Evolutionary conservation across 2,329 filamentous ascomycete genomes (phyloP).

Genomic region (Phaeophleospora eucalypticola): DNA sequence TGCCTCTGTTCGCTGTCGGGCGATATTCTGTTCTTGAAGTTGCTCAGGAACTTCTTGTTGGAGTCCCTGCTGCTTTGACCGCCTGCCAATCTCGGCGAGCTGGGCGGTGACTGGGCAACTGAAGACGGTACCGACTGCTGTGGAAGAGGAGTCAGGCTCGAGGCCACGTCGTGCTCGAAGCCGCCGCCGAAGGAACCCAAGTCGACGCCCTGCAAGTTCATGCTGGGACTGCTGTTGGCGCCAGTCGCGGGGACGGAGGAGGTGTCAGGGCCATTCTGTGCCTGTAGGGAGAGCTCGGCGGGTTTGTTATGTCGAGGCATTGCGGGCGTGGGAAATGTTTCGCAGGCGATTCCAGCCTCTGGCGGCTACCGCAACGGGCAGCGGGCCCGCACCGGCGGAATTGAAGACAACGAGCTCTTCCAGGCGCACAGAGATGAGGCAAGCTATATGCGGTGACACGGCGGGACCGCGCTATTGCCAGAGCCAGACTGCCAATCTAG

Average conservation of each 20-base stretch:
- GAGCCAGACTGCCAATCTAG: conserved; percentile 14
- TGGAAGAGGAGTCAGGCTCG: conserved; percentile 20
- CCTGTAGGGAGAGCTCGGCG: conserved; percentile 28
- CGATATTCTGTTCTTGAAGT: conserved; percentile 24
- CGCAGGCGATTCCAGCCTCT: conserved; percentile 14
- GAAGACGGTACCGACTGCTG: too few species aligned
- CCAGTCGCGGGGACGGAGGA: conserved; percentile 10
- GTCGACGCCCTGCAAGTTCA: conserved; percentile 34
- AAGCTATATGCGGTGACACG: conserved; percentile 17
- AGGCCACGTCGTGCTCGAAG: conserved; percentile 25
- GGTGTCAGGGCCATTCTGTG: conserved; percentile 16
- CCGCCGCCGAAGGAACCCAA: conserved; percentile 35
- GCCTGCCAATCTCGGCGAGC: conserved; percentile 25
- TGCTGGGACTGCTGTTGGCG: conserved; percentile 30
- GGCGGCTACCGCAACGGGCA: conserved; percentile 18
- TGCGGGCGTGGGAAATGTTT: conserved; percentile 7
- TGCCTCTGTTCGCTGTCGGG: conserved; percentile 15
- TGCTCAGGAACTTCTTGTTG: conserved; percentile 27
- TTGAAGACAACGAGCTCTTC: conserved; percentile 16
- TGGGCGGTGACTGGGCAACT: conserved; percentile 29
- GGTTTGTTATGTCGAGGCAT: conserved; percentile 32
- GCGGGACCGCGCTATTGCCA: conserved; percentile 14
- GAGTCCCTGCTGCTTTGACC: conserved; percentile 20
- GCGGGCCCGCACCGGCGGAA: conserved; percentile 18
- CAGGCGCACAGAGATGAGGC: conserved; percentile 20